Percentiles rank a stretch among this genome's conserved stretches.
Conservation (phyloP, 352 stramenopile genomes). For the Phytophthora brassicae region DNA sequence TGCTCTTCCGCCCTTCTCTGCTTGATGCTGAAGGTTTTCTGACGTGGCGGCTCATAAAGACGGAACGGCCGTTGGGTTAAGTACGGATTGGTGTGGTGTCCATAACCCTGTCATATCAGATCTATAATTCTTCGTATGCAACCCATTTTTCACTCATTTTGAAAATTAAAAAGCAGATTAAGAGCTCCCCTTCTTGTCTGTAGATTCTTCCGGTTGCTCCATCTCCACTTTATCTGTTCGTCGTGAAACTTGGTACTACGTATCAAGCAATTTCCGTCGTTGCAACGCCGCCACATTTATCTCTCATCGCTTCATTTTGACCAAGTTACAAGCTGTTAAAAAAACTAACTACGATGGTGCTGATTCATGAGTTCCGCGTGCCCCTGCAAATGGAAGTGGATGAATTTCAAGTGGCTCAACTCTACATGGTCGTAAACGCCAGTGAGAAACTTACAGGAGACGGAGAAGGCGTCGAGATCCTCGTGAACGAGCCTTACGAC, state of each 20-base stretch:
- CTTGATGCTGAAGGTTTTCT: too few species aligned
- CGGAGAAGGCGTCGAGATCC: constrained; percentile 84
- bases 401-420: constrained; percentile 85
- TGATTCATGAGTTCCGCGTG: constrained; percentile 89
- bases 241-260: constrained; percentile 7
- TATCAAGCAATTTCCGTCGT: neutral
- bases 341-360: constrained; percentile 69
- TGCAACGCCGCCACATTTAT: constrained; percentile 8
- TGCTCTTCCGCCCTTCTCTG: constrained; percentile 16
- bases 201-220: neutral
- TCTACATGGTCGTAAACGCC: constrained; percentile 88
- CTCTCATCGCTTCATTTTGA: neutral
- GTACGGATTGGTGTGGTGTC: neutral
- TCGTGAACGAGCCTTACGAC: constrained; percentile 87
- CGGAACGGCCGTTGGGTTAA: neutral
- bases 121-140: too few species aligned
- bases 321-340: neutral
- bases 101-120: neutral
- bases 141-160: too few species aligned
- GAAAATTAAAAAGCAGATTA: neutral
- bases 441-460: constrained; percentile 85
- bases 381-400: constrained; percentile 86
- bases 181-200: neutral
- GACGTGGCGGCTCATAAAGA: constrained; percentile 6
- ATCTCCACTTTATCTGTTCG: too few species aligned